Conservation (phyloP, 2,329 filamentous ascomycete genomes). For the Samsoniella hepiali region DNA sequence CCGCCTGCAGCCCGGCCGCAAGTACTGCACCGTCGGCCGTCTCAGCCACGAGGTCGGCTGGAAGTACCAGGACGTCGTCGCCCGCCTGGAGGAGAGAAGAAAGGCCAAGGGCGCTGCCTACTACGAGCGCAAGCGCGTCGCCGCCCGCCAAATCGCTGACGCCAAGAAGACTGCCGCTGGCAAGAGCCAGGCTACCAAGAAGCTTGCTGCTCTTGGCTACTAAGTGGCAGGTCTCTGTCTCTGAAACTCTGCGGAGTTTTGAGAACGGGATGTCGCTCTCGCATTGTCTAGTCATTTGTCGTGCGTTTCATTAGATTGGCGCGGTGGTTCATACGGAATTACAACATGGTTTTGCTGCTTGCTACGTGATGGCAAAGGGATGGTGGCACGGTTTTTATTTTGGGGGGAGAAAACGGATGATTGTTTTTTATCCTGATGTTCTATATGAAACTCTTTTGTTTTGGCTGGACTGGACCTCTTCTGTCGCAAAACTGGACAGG, state of each 20-base stretch:
- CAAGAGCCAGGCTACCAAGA: constrained; percentile 76
- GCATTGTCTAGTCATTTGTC: constrained; percentile 45
- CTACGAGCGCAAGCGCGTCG: constrained; percentile 99
- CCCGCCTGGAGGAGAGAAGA: constrained; percentile 96
- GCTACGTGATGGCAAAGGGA: constrained; percentile 5
- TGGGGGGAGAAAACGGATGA: constrained; percentile 15
- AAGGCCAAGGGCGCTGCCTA: constrained; percentile 99
- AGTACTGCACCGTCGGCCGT: constrained; percentile 99
- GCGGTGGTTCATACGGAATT: constrained; percentile 50
- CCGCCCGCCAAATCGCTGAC: constrained; percentile 83
- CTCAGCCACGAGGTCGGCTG: constrained; percentile 99
- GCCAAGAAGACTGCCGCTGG: constrained; percentile 89
- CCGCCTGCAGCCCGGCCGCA: constrained; percentile 96
- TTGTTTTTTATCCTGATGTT: constrained; percentile 14
- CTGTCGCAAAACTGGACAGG: constrained; percentile 1
- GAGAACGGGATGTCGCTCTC: constrained; percentile 24
- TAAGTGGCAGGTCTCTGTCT: constrained; percentile 7
- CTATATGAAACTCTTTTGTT: constrained; percentile 14
- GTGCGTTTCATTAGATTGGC: constrained; percentile 54
- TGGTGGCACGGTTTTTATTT: constrained; percentile 1
- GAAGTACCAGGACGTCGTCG: constrained; percentile 99
- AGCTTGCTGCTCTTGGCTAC: constrained; percentile 18
- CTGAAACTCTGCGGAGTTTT: not conserved
- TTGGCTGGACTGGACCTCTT: not conserved
- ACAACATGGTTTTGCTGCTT: constrained; percentile 40